phyloP scores from a whole-genome alignment of 805 yeast genomes.

The Candida pseudoglaebosa region DNA sequence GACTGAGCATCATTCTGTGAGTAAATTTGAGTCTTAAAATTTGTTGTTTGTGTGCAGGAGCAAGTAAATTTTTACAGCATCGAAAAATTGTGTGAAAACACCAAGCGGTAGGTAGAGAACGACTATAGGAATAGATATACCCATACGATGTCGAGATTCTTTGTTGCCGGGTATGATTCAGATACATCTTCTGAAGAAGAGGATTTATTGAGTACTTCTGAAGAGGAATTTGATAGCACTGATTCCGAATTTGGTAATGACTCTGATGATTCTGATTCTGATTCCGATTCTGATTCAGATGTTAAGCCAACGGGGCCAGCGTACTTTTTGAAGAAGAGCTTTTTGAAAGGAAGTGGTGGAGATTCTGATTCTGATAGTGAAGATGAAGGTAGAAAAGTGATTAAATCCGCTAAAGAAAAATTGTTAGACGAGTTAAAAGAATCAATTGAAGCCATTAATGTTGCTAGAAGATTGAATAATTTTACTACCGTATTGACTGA shows the following conservation, averaged over 20 bases:
- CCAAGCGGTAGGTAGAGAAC: background rate
- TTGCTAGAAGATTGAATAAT: constrained; percentile 64
- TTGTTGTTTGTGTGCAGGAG: constrained; percentile 1
- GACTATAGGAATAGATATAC: constrained; percentile 1
- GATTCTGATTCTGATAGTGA: constrained; percentile 47
- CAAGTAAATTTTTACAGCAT: constrained; percentile 2
- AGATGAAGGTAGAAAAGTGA: constrained; percentile 76
- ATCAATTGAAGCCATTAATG: constrained; percentile 62
- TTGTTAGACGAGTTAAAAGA: constrained; percentile 80
- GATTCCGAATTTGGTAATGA: constrained; percentile 52
- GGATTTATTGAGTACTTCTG: constrained; percentile 52
- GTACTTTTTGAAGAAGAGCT: constrained; percentile 51
- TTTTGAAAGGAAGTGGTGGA: constrained; percentile 37
- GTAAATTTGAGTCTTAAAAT: background rate
- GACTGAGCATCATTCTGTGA: background rate
- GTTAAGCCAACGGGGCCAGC: constrained; percentile 46
- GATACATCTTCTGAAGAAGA: constrained; percentile 53
- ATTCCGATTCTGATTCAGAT: constrained; percentile 30
- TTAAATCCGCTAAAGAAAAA: constrained; percentile 91
- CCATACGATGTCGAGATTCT: constrained; percentile 81
- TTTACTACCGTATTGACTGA: constrained; percentile 75
- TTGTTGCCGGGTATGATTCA: constrained; percentile 59
- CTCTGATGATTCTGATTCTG: constrained; percentile 26
- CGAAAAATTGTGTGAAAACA: constrained; percentile 4
- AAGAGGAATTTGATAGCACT: constrained; percentile 49